Evolutionary conservation across 208 protist genomes (phyloP), one percentile per base, ranked within the genome.

Genomic region (Phytomonas francai): DNA sequence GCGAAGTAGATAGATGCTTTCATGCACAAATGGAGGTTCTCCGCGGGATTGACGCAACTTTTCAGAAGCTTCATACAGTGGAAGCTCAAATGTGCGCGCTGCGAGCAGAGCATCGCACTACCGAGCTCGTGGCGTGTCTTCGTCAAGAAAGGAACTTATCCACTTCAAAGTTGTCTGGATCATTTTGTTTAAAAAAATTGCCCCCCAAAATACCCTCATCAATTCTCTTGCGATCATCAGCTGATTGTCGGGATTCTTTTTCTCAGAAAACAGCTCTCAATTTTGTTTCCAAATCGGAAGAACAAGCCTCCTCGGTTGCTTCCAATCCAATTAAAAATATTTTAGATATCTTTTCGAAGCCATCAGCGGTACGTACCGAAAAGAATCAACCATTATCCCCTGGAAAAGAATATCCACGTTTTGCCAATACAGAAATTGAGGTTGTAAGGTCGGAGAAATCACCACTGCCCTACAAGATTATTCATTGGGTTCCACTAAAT

Each of bases 1-100:
- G 71, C 6, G 83, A 92, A 59, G 31, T 84, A 60, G 74, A 85
- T 54, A 70, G 72, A 34, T 81, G 83, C 14, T 86, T 92, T 66
- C 56, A 61, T 2, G 83, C 88, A 59, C 86, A 92, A 59, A 79
- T 92, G 71, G 68, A 77, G n/a, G 76, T 92, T 16, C 80, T 87
- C 65, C 80, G 80, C 16, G 81, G 63, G 0, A 65, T 92, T 42
- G 78, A 73, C 0, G 31, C 63, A 3, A 77, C 83, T 6, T 60
- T 77, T 33, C 66, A 59, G 27, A 70, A 83, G 34, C 30, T 87
- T 12, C 64, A 79, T 58, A 14, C 62, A 8, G 31, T 86, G 12
- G n/a, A 73, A 29, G 31, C 32, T 30, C 68, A 84, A 16, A 72
- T 81, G 34, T 66, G 70, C 28, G 51, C 57, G 28, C 61, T 80